phyloP scores from a whole-genome alignment of 257 asterid species.

The Plantago ovata region DNA sequence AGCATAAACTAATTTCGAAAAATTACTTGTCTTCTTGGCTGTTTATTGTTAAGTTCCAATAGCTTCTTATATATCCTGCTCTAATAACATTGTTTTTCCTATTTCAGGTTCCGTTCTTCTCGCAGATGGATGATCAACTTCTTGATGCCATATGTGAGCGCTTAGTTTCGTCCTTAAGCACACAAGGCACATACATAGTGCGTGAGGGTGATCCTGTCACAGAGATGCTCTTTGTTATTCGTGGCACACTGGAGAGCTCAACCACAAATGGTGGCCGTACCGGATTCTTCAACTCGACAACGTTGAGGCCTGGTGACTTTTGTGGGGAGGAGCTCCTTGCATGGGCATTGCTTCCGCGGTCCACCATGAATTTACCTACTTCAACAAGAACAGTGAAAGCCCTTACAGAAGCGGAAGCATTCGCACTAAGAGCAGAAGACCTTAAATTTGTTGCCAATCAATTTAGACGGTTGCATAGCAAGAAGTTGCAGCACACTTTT shows the following conservation, averaged over 20 bases:
- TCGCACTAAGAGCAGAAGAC: constrained; percentile 77
- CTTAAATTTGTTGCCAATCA: constrained; percentile 80
- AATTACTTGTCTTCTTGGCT: no score
- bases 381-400: constrained; percentile 83
- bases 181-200: constrained; percentile 70
- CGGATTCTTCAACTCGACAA: constrained; percentile 71
- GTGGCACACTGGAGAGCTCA: constrained; percentile 80
- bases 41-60: no score
- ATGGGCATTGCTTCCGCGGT: constrained; percentile 71
- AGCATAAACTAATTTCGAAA: no score
- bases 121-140: constrained; percentile 78
- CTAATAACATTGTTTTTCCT: not conserved
- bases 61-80: not conserved
- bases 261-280: constrained; percentile 88
- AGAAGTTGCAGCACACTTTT: constrained; percentile 73
- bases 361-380: constrained; percentile 58
- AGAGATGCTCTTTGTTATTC: constrained; percentile 71
- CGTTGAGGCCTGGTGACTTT: constrained; percentile 60
- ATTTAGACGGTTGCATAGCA: constrained; percentile 82
- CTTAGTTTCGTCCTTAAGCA: constrained; percentile 63
- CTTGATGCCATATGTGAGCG: constrained; percentile 93
- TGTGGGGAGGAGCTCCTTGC: constrained; percentile 87
- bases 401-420: constrained; percentile 71
- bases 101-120: constrained; percentile 79
- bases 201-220: constrained; percentile 86